Evolutionary conservation across 345 rosid genomes (phyloP).

Genomic region (Rhizophora mangle): DNA sequence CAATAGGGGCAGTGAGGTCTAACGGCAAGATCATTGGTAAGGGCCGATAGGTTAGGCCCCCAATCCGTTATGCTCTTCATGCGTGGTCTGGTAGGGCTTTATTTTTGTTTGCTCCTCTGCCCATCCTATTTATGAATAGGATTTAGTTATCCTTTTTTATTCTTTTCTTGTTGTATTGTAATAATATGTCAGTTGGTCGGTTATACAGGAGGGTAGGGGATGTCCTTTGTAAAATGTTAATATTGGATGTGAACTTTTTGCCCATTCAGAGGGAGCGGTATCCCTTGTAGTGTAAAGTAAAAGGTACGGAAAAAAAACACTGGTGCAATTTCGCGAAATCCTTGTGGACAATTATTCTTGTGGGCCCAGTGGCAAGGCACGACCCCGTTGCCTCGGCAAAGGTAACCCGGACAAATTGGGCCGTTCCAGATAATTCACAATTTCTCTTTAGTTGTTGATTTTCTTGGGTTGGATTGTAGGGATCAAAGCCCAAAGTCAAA

Average conservation of each 20-base stretch:
- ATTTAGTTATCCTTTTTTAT: background rate
- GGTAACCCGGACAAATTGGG: too few relatives aligned
- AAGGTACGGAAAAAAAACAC: too few relatives aligned
- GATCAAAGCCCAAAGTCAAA: too few relatives aligned
- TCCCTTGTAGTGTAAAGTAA: background rate
- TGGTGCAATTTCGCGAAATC: too few relatives aligned
- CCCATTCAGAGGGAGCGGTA: background rate
- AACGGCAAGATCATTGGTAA: slow-evolving; percentile 22
- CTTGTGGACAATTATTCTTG: too few relatives aligned
- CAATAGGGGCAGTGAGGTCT: slow-evolving; percentile 18
- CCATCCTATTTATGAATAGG: too few relatives aligned
- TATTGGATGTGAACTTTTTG: background rate
- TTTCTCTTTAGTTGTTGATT: too few relatives aligned
- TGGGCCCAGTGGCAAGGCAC: too few relatives aligned
- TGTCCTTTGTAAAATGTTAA: background rate
- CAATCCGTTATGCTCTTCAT: background rate
- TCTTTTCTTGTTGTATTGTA: background rate
- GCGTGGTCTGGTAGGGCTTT: background rate
- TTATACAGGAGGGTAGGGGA: background rate
- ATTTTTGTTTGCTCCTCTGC: background rate
- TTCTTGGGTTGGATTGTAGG: too few relatives aligned
- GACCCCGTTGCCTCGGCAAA: too few relatives aligned
- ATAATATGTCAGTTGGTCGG: background rate
- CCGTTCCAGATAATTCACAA: too few relatives aligned
- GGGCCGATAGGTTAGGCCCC: background rate